Percentiles rank a stretch among this genome's conserved stretches.
These are phyloP conservation scores for Ogataea methanolica DNA, from an alignment of 805 yeast species.

Conservation along the genomic window DNA sequence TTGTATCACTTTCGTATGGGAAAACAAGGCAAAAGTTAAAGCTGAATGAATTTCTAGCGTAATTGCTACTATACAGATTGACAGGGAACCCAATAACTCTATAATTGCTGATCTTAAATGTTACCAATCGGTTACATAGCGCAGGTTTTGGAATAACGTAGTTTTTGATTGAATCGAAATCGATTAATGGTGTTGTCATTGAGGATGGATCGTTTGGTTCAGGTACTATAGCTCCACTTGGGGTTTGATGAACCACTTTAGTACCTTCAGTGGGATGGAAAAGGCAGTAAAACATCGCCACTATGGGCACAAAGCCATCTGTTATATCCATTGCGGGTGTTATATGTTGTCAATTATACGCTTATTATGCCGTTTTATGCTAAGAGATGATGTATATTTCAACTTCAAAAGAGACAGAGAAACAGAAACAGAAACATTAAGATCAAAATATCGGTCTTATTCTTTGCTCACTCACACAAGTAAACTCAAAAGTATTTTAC, in stretches of 20 bases:
- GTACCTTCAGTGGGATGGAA: slow-evolving; percentile 97
- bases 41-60: slow-evolving; percentile 87
- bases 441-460: too few relatives aligned
- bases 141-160: slow-evolving; percentile 93
- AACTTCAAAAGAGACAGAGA: neutral
- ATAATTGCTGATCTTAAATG: slow-evolving; percentile 65
- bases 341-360: neutral
- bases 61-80: slow-evolving; percentile 63
- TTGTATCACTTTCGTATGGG: slow-evolving; percentile 71
- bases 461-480: too few relatives aligned
- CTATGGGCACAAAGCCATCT: slow-evolving; percentile 80
- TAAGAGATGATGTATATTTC: neutral
- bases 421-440: too few relatives aligned
- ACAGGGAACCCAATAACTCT: slow-evolving; percentile 88
- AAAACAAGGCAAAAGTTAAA: slow-evolving; percentile 94
- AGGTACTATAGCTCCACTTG: slow-evolving; percentile 61
- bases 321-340: slow-evolving; percentile 18
- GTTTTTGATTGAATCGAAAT: slow-evolving; percentile 83
- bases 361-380: neutral
- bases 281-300: slow-evolving; percentile 82
- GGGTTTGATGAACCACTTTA: slow-evolving; percentile 86
- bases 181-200: slow-evolving; percentile 45
- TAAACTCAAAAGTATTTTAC: too few relatives aligned
- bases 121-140: slow-evolving; percentile 75
- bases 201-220: slow-evolving; percentile 29